A percentile compares a stretch with the other conserved stretches of the same genome.
phyloP scores from a whole-genome alignment of 2,329 filamentous ascomycete species.

The Talaromyces sp. region DNA sequence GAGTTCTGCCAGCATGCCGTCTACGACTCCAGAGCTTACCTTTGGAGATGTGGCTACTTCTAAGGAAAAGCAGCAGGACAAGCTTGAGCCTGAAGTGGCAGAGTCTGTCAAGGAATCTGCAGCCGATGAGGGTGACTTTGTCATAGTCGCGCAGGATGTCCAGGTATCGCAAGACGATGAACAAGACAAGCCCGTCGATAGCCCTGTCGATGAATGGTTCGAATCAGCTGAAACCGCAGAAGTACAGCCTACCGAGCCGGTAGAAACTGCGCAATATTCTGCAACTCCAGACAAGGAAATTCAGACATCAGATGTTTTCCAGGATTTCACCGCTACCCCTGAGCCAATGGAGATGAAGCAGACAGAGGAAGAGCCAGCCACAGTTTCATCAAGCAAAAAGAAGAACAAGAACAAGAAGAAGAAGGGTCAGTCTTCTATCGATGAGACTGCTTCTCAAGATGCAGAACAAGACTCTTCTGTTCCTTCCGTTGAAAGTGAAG shows the following conservation, averaged over 20 bases:
- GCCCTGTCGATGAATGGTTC: slow-evolving; percentile 7
- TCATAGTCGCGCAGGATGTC: background rate
- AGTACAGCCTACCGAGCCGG: background rate
- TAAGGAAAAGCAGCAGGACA: background rate
- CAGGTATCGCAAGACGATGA: background rate
- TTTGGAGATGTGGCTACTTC: background rate
- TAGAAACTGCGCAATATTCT: background rate
- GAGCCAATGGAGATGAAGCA: background rate
- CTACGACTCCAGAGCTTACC: background rate
- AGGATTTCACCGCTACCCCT: background rate
- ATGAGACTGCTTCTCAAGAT: slow-evolving; percentile 3
- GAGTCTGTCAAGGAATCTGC: background rate
- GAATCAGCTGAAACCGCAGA: slow-evolving; percentile 1
- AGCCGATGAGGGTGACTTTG: background rate
- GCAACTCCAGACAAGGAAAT: background rate
- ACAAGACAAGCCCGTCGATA: background rate
- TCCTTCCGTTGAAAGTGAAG: background rate
- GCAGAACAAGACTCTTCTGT: background rate
- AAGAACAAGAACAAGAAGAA: slow-evolving; percentile 33
- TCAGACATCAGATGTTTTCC: background rate
- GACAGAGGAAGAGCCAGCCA: background rate
- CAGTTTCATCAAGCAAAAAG: slow-evolving; percentile 9
- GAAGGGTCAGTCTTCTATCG: slow-evolving; percentile 22
- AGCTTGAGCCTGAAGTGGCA: background rate
- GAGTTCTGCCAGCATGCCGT: background rate